phyloP scores from a whole-genome alignment of 2,329 filamentous ascomycete genomes.

The Xylaria sp. region DNA sequence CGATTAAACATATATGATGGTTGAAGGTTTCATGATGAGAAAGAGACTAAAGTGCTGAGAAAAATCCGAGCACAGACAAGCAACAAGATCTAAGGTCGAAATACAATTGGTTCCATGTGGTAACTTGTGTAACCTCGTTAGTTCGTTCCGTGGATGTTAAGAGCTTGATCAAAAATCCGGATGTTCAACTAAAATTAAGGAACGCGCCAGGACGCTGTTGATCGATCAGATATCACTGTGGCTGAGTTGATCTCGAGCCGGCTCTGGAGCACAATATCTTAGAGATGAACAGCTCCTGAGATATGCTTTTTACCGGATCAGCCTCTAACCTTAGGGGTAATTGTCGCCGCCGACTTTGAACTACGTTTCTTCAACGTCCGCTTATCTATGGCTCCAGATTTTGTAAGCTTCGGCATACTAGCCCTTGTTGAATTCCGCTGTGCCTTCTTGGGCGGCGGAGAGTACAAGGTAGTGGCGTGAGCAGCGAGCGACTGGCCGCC shows the following conservation, averaged over 20 bases:
- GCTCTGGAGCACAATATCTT: background rate
- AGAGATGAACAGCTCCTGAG: background rate
- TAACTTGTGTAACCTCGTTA: background rate
- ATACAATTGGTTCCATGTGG: background rate
- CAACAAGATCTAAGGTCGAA: background rate
- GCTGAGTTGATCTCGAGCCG: background rate
- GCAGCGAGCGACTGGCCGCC: background rate
- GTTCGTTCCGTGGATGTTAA: background rate
- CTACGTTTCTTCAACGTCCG: constrained; percentile 17
- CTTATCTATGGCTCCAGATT: constrained; percentile 29
- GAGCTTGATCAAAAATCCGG: background rate
- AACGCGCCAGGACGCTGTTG: background rate
- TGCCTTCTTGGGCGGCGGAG: constrained; percentile 8
- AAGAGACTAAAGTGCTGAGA: background rate
- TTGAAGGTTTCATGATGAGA: background rate
- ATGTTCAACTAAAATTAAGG: background rate
- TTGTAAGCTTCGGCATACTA: constrained; percentile 17
- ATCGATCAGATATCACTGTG: background rate
- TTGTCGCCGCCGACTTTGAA: background rate
- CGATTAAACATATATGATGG: background rate
- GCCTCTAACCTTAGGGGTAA: constrained; percentile 6
- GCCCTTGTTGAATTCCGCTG: background rate
- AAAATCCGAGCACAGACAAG: background rate
- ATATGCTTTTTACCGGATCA: background rate
- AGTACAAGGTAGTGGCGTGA: constrained; percentile 1